Conservation (phyloP, 2,329 filamentous ascomycete genomes). For the Xylaria sp. region DNA sequence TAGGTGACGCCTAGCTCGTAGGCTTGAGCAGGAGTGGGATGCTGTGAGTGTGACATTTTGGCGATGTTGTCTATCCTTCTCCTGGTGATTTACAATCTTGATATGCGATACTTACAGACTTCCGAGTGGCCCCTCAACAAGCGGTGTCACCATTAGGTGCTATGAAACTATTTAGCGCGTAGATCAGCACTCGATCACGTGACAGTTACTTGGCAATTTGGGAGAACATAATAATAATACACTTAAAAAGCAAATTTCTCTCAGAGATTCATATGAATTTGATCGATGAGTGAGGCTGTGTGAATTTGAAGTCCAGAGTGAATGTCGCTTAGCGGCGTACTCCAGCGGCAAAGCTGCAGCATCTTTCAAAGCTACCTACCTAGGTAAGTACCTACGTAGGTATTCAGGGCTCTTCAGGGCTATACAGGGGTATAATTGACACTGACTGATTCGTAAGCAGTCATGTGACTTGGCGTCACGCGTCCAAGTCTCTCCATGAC, state of each 20-base stretch:
- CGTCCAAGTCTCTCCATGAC: slow-evolving; percentile 15
- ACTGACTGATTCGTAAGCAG: slow-evolving; percentile 31
- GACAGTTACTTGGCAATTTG: background rate
- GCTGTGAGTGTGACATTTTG: slow-evolving; percentile 13
- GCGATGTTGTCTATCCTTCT: background rate
- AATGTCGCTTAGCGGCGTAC: too few species aligned
- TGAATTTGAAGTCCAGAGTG: too few species aligned
- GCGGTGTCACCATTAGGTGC: too few species aligned
- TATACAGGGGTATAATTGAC: background rate
- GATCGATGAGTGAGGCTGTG: too few species aligned
- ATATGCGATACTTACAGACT: background rate
- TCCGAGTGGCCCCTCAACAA: too few species aligned
- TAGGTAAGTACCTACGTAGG: too few species aligned
- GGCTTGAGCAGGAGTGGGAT: slow-evolving; percentile 32
- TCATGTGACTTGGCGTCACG: slow-evolving; percentile 34
- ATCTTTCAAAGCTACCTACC: too few species aligned
- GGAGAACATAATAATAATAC: too few species aligned
- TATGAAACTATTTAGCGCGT: background rate
- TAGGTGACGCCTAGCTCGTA: slow-evolving; percentile 35
- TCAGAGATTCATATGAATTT: too few species aligned
- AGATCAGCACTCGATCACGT: background rate
- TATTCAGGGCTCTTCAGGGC: too few species aligned
- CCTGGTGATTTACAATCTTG: background rate
- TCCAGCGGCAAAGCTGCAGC: too few species aligned
- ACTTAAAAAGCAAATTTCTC: too few species aligned